Conservation (phyloP, 306 rosid species). For the Quercus ilex region DNA sequence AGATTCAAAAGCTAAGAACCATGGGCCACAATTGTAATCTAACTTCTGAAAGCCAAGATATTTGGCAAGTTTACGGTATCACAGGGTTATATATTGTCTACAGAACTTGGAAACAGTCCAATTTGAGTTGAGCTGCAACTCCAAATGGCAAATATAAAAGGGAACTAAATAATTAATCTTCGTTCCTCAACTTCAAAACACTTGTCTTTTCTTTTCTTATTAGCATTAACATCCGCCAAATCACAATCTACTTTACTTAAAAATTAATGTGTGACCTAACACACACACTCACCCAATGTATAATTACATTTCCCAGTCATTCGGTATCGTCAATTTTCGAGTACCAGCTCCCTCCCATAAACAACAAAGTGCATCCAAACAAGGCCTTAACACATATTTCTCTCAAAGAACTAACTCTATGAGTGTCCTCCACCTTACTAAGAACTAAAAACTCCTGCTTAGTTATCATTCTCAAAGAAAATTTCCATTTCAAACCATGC, state of each 20-base stretch:
- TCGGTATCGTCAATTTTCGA: fast-evolving
- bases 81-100: neutral
- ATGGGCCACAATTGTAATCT: neutral
- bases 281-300: neutral
- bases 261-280: neutral
- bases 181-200: neutral
- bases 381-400: neutral
- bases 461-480: neutral
- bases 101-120: neutral
- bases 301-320: neutral
- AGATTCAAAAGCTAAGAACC: neutral
- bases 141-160: neutral
- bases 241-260: neutral
- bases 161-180: neutral
- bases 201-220: neutral
- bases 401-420: too few species aligned
- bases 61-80: neutral
- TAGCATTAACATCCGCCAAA: neutral
- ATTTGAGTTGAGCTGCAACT: neutral
- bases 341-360: too few species aligned
- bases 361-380: too few species aligned
- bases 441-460: neutral
- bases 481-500: neutral
- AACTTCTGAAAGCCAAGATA: neutral
- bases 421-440: too few species aligned